A percentile compares a stretch with the other conserved stretches of the same genome.
These are phyloP conservation scores for Torulaspora franciscae DNA, from an alignment of 805 yeast genomes.

Conservation along the genomic window DNA sequence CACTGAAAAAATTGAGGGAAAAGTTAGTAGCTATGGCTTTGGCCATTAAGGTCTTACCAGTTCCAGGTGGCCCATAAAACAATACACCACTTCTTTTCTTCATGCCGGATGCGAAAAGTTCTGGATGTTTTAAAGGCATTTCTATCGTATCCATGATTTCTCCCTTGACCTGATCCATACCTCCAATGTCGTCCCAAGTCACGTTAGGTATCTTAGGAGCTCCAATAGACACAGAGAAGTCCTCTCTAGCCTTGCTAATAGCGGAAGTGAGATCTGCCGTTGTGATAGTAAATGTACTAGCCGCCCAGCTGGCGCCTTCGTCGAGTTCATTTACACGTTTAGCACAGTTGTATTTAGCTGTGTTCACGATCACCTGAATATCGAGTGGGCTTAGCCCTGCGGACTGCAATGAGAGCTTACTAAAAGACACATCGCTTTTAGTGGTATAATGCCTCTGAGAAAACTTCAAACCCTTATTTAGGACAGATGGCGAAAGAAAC, in stretches of 20 bases:
- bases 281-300: constrained; percentile 37
- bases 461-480: constrained; percentile 9
- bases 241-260: constrained; percentile 75
- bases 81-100: constrained; percentile 91
- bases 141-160: constrained; percentile 95
- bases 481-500: constrained; percentile 38
- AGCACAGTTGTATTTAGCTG: constrained; percentile 55
- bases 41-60: constrained; percentile 93
- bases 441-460: constrained; percentile 1
- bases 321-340: constrained; percentile 41
- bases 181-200: constrained; percentile 97
- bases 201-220: constrained; percentile 96
- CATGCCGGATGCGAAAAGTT: constrained; percentile 78
- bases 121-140: constrained; percentile 91
- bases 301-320: constrained; percentile 13
- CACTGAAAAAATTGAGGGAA: constrained; percentile 89
- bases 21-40: constrained; percentile 97
- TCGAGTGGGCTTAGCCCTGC: constrained; percentile 92
- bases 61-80: constrained; percentile 98
- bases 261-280: constrained; percentile 61
- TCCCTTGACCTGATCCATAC: constrained; percentile 81
- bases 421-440: constrained; percentile 40
- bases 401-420: constrained; percentile 69
- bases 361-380: constrained; percentile 60
- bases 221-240: constrained; percentile 90